phyloP scores from a whole-genome alignment of 2,329 filamentous ascomycete species.

The Stagonosporopsis vannaccii region DNA sequence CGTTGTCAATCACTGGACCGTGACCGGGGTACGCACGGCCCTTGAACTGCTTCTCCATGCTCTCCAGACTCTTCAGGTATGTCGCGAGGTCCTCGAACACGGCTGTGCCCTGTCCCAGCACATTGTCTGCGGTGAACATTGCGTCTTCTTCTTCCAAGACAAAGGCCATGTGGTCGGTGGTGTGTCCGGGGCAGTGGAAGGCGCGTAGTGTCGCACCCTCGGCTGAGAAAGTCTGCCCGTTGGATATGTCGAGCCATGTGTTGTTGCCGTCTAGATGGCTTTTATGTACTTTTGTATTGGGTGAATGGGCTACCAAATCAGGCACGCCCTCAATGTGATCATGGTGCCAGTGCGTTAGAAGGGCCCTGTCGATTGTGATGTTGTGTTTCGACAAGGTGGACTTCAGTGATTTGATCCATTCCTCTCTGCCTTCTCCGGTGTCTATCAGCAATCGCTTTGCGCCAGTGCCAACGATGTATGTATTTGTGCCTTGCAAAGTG shows the following conservation, averaged over 20 bases:
- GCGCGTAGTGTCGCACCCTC: conserved; percentile 73
- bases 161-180: conserved; percentile 82
- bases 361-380: conserved; percentile 70
- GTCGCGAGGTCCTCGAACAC: conserved; percentile 79
- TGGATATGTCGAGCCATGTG: conserved; percentile 61
- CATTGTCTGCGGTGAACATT: conserved; percentile 89
- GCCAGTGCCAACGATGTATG: conserved; percentile 87
- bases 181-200: conserved; percentile 76
- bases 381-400: conserved; percentile 71
- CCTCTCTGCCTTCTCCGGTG: conserved; percentile 80
- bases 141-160: conserved; percentile 78
- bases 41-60: conserved; percentile 70
- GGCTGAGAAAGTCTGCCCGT: conserved; percentile 63
- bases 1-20: conserved; percentile 78
- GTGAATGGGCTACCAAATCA: conserved; percentile 71
- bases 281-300: conserved; percentile 71
- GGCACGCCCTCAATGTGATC: conserved; percentile 83
- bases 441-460: conserved; percentile 80
- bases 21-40: conserved; percentile 87
- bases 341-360: conserved; percentile 92
- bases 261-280: conserved; percentile 58
- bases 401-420: conserved; percentile 74
- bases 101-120: conserved; percentile 84
- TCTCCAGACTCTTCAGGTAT: conserved; percentile 73
- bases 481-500: conserved; percentile 84